These are phyloP conservation scores for Phytophthora cryptogea DNA, from an alignment of 352 stramenopile species.

Conservation along the genomic window DNA sequence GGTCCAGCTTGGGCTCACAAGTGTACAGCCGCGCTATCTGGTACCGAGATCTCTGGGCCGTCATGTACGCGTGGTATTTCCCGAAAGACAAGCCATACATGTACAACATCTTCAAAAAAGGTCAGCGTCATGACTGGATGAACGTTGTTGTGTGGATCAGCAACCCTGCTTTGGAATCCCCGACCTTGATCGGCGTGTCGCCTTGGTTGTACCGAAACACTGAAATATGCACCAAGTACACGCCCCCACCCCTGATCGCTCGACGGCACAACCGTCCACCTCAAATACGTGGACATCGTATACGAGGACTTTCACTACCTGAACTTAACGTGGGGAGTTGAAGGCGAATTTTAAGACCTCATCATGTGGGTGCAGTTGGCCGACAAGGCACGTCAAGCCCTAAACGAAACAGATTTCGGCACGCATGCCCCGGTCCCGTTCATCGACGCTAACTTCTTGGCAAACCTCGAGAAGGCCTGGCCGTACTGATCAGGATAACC, in stretches of 20 bases:
- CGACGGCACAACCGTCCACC: not conserved
- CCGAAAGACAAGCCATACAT: not conserved
- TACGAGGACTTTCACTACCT: no score
- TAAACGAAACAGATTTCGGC: conserved; percentile 8
- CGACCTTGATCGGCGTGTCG: conserved; percentile 1
- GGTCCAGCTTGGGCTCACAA: conserved; percentile 2
- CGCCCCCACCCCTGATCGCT: not conserved
- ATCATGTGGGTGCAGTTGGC: not conserved
- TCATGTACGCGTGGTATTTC: not conserved
- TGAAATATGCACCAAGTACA: no score
- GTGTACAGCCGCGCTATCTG: conserved; percentile 1
- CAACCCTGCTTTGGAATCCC: conserved; percentile 3
- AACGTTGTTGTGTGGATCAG: conserved; percentile 5
- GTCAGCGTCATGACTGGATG: conserved; percentile 1
- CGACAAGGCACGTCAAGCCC: not conserved
- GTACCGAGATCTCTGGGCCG: not conserved
- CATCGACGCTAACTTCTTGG: conserved; percentile 7
- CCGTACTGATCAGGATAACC: not conserved
- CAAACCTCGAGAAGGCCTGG: conserved; percentile 10
- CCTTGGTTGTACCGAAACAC: not conserved
- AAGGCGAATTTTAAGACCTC: no score
- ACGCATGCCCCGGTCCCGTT: conserved; percentile 1
- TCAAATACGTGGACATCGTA: no score
- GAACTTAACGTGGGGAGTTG: no score
- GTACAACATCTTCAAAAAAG: no score